Evolutionary conservation across 176 grass and related monocot genomes (phyloP), one percentile per base, ranked within the genome.

Genomic region (Elymus sibiricus): DNA sequence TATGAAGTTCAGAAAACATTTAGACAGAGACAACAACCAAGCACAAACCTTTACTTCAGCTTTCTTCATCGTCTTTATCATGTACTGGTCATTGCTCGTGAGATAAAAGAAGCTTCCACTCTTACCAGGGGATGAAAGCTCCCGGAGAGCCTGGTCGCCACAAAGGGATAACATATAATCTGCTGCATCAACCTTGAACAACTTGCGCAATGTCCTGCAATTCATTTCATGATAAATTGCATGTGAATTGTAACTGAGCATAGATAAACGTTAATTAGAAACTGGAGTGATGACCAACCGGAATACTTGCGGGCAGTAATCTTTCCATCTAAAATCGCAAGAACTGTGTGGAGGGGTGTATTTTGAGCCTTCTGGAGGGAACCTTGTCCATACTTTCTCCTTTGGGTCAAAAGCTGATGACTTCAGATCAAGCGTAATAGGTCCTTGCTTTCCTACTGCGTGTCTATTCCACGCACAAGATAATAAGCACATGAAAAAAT

Each of bases 51-150:
- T 98, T 73, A 98, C 96, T 98, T 98, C 96, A 67, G 96, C 67
- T 89, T 98, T 98, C 88, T 98, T 98, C 94, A 98, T 89, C 17
- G 96, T 98, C 80, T 98, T 98, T 83, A 98, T 98, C 96, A 98
- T 98, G 84, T 98, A 98, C 78, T 84, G 90, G 79, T 95, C 93
- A 74, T 98, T 91, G 42, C 84, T 91, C 1, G 96, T 98, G 5
- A 98, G 85, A 75, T 98, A 98, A 83, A 98, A 98, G 89, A 98
- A 98, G 82, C 95, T 98, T 88, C 95, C 96, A 74, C 96, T 98
- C 88, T 98, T 98, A 22, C 96, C 96, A 25, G 96, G 96, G 22
- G 96, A 98, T 31, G 93, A 98, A 28, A 95, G 92, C 79, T 95
- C 94, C 40, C 94, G 84, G 14, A 98, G 91, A 74, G 96, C 96